Conservation (phyloP, 2,329 filamentous ascomycete genomes). For the Clonostachys sp. region DNA sequence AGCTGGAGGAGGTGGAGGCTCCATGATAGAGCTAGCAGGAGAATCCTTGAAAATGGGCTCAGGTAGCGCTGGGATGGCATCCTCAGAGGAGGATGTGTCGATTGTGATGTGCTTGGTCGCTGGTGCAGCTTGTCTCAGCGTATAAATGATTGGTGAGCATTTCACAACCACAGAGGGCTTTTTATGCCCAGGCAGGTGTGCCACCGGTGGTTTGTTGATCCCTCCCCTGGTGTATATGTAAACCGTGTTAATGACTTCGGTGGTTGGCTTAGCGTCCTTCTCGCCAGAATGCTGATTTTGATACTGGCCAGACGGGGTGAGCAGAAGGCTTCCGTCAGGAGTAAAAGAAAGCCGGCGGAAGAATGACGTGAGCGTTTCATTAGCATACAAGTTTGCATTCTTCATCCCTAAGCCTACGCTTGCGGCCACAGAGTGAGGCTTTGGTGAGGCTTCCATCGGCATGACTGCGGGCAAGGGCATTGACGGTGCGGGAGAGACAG, state of each 20-base stretch:
- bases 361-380: conserved; percentile 95
- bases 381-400: conserved; percentile 89
- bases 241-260: conserved; percentile 93
- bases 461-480: conserved; percentile 93
- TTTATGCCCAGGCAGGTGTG: conserved; percentile 93
- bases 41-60: conserved; percentile 58
- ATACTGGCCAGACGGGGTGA: conserved; percentile 94
- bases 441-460: conserved; percentile 86
- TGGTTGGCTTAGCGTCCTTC: conserved; percentile 66
- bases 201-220: conserved; percentile 93
- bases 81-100: conserved; percentile 85
- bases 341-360: conserved; percentile 92
- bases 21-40: conserved; percentile 63
- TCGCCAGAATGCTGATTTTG: conserved; percentile 68
- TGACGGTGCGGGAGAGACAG: conserved; percentile 88
- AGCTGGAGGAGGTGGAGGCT: conserved; percentile 67
- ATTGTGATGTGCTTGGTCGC: conserved; percentile 87
- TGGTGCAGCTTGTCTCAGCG: conserved; percentile 62
- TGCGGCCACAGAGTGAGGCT: conserved; percentile 56
- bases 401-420: conserved; percentile 59
- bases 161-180: conserved; percentile 95
- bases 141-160: conserved; percentile 89
- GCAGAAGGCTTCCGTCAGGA: conserved; percentile 86
- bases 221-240: conserved; percentile 97
- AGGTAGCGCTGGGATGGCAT: conserved; percentile 76